Base-by-base conservation (phyloP, 2,329 filamentous ascomycete species). In the Harringtonia aguacate region DNA sequence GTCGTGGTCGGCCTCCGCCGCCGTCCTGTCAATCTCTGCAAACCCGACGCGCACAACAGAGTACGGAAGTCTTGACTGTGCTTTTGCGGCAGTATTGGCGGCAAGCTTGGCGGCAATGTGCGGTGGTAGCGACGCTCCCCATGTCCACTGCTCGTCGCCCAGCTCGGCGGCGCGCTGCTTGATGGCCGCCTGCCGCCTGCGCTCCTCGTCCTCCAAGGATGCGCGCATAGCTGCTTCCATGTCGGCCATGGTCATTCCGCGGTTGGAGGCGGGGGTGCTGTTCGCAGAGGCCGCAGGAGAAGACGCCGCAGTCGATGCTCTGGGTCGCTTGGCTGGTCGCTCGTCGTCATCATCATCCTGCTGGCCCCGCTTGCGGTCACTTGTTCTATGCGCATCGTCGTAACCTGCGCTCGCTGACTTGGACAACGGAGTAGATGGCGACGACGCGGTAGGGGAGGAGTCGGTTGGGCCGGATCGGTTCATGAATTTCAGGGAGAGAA, bases 401-500 rank as follows among this genome's bases (percentile, higher is more conserved):
- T 39, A 37, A 70, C 40, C 65, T 63, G 54, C 8, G n/a, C 21
- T 21, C 17, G 34, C 10, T 7, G 27, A 21, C 8, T 41, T n/a
- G 29, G 47, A 63, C 55, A 46, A 68, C 57, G 50, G 73, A 60
- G 47, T 66, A 43, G 68, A 67, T 1, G 48, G 44, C 6, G 50
- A 52, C 3, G 44, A 34, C 4, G 38, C 30, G 5, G 43, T 36
- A 1, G 46, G 41, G 4, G 44, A 36, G 29, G 67, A 67, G 40
- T 66, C 31, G 9, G 27, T 21, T 2, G 81, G 79, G 40, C 80
- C 83, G 50, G 85, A 84, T 56, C 89, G 78, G 69, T 94, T 89
- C 89, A 95, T 95, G 60, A 95, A 95, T 69, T 94, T 94, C 88
- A 95, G 95, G 31, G 85, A 89, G 58, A 94, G 72, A 39, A 95